A percentile compares a stretch with the other conserved stretches of the same genome.
These are phyloP conservation scores for Coniochaeta pulveracea DNA, from an alignment of 2,329 filamentous ascomycete genomes.

Conservation along the genomic window DNA sequence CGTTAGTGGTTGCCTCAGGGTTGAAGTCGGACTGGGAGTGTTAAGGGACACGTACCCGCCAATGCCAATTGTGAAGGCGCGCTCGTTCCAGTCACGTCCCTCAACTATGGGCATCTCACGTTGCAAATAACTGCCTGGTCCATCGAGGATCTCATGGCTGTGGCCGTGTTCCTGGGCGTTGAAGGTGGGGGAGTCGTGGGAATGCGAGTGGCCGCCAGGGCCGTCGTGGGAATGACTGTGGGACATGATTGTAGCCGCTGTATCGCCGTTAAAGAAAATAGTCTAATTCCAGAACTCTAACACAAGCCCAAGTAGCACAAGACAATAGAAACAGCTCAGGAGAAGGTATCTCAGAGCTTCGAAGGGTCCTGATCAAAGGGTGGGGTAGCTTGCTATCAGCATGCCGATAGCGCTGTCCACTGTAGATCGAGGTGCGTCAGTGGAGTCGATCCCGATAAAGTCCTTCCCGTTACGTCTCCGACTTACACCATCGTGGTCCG, in stretches of 20 bases:
- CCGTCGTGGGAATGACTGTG: constrained; percentile 44
- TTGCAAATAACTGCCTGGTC: constrained; percentile 78
- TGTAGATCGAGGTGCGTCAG: too few species aligned
- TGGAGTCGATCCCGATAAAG: too few species aligned
- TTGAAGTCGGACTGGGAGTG: neutral
- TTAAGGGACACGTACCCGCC: constrained; percentile 59
- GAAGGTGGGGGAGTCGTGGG: constrained; percentile 29
- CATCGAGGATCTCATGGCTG: constrained; percentile 88
- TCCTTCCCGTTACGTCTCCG: too few species aligned
- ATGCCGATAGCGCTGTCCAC: too few species aligned
- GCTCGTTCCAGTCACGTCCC: constrained; percentile 74
- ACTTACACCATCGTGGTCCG: too few species aligned
- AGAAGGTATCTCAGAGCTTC: too few species aligned
- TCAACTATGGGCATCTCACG: constrained; percentile 92
- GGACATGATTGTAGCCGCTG: constrained; percentile 20
- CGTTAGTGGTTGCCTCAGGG: constrained; percentile 6
- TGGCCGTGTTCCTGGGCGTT: constrained; percentile 73
- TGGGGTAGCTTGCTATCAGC: too few species aligned
- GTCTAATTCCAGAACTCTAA: too few species aligned
- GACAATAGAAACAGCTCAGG: too few species aligned
- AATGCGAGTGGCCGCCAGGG: constrained; percentile 33
- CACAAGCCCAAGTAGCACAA: too few species aligned
- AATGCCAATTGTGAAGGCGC: constrained; percentile 95
- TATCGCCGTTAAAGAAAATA: too few species aligned
- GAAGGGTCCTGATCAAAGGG: too few species aligned